Evolutionary conservation across 805 yeast species (phyloP), one percentile per base, ranked within the genome.

Genomic region (Zygotorulaspora florentina): DNA sequence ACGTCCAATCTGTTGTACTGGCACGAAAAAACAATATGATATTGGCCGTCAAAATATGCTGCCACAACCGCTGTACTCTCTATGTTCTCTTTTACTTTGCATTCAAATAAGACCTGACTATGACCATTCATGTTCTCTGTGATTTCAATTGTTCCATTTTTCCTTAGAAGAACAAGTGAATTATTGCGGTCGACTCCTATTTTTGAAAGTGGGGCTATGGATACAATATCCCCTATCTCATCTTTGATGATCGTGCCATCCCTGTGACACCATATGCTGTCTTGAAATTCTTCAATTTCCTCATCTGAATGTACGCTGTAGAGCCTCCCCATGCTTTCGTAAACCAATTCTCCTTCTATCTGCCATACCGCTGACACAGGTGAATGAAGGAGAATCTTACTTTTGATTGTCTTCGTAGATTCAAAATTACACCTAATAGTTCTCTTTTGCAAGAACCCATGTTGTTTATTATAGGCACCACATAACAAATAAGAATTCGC

Each of bases 361-460:
- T 23, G n/a, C 52, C 52, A 48, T 12, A 48, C 3, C 10, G 41
- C 30, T 8, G 15, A 33, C 8, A 48, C 39, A 7, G 48, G 47
- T 12, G 34, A 26, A 33, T 42, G 46, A 7, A 12, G 3, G 16
- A 45, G 38, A 13, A 6, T 17, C n/a, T 36, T 29, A 9, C 13
- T 16, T 12, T 40, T 31, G 17, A 43, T 26, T 6, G 33, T 25
- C 13, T 25, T 25, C 15, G 27, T 11, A 13, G 25, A 7, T 12
- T 40, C 37, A 30, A 17, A 26, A 10, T 26, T 9, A 26, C 25
- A 42, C 8, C 26, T 38, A 7, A 30, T 16, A 27, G 11, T 12
- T 13, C 35, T 39, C 27, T 40, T 48, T 33, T 48, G 48, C 12
- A 48, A 39, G 38, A 48, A 45, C 13, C 52, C 52, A 27, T 35